These are phyloP conservation scores for Martensiomyces pterosporus DNA, from an alignment of 192 early-diverging fungal species.

Conservation along the genomic window DNA sequence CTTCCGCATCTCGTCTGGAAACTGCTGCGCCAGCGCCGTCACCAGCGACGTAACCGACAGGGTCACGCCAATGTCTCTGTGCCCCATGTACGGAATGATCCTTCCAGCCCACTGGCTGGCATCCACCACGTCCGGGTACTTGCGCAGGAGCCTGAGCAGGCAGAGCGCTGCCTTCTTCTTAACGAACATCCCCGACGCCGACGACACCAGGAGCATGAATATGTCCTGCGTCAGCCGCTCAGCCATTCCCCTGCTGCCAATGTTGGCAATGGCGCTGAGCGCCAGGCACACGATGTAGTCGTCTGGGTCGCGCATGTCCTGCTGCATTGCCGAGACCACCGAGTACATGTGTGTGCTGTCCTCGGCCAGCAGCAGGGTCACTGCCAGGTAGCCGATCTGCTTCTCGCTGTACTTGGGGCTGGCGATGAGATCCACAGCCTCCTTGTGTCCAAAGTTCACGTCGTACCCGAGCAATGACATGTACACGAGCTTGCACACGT, in stretches of 20 bases:
- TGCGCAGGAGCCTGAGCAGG: slow-evolving; percentile 81
- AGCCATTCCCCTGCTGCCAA: slow-evolving; percentile 88
- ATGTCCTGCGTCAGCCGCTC: slow-evolving; percentile 81
- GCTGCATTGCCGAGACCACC: slow-evolving; percentile 83
- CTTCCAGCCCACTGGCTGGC: slow-evolving; percentile 83
- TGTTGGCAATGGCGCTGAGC: slow-evolving; percentile 95
- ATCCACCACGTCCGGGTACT: slow-evolving; percentile 83
- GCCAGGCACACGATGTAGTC: slow-evolving; percentile 90
- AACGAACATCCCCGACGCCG: slow-evolving; percentile 81
- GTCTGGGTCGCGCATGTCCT: slow-evolving; percentile 82
- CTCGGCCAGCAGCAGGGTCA: slow-evolving; percentile 87
- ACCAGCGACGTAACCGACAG: slow-evolving; percentile 80
- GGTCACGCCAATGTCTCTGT: slow-evolving; percentile 86
- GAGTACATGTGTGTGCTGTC: slow-evolving; percentile 75
- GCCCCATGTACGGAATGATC: slow-evolving; percentile 79
- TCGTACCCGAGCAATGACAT: slow-evolving; percentile 99
- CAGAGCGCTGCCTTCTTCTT: slow-evolving; percentile 97
- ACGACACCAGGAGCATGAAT: slow-evolving; percentile 74
- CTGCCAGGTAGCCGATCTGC: slow-evolving; percentile 97
- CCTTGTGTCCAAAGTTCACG: slow-evolving; percentile 96
- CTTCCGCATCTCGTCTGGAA: slow-evolving; percentile 70
- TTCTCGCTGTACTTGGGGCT: slow-evolving; percentile 95
- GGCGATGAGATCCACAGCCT: slow-evolving; percentile 88
- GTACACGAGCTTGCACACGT: slow-evolving; percentile 98
- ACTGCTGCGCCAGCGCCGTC: slow-evolving; percentile 86